A percentile compares a stretch with the other conserved stretches of the same genome.
phyloP scores from a whole-genome alignment of 768 basidiomycete species.

The Boletus patriciae region DNA sequence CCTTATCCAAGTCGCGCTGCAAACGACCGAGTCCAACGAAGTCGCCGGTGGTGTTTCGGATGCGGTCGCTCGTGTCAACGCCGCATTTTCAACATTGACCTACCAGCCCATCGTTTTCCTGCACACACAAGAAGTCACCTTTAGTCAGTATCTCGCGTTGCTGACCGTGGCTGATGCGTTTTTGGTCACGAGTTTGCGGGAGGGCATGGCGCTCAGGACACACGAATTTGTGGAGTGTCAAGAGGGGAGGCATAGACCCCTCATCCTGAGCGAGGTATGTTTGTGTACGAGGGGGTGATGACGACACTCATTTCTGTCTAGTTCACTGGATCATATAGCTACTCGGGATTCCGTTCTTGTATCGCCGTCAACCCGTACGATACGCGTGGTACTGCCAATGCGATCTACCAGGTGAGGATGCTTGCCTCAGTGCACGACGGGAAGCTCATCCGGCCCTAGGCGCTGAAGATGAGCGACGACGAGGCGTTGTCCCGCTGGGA shows the following conservation, averaged over 20 bases:
- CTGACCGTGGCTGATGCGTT: conserved; percentile 84
- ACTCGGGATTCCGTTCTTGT: conserved; percentile 83
- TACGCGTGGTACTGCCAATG: conserved; percentile 76
- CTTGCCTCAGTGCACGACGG: not conserved
- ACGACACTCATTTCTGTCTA: conserved; percentile 23
- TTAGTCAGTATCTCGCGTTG: conserved; percentile 81
- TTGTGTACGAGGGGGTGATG: too few species aligned
- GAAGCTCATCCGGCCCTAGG: conserved; percentile 33
- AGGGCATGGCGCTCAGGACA: conserved; percentile 82
- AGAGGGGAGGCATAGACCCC: conserved; percentile 61
- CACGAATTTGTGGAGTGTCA: conserved; percentile 90
- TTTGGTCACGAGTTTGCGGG: conserved; percentile 78
- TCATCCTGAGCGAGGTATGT: conserved; percentile 25
- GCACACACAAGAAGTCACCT: conserved; percentile 82
- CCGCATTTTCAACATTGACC: conserved; percentile 78
- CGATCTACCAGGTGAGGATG: conserved; percentile 54
- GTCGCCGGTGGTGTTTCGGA: conserved; percentile 72
- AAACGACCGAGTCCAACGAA: conserved; percentile 78
- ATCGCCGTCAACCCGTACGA: conserved; percentile 89
- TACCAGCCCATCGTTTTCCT: conserved; percentile 88
- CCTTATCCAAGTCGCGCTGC: conserved; percentile 84
- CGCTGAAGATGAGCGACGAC: conserved; percentile 73
- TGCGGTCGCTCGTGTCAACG: conserved; percentile 74
- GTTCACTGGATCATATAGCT: conserved; percentile 87
- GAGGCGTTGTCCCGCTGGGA: conserved; percentile 78